Percentiles rank a stretch among this genome's conserved stretches.
Evolutionary conservation across 371 early-diverging fungal genomes (phyloP).

Genomic region (Rhizopus microsporus): DNA sequence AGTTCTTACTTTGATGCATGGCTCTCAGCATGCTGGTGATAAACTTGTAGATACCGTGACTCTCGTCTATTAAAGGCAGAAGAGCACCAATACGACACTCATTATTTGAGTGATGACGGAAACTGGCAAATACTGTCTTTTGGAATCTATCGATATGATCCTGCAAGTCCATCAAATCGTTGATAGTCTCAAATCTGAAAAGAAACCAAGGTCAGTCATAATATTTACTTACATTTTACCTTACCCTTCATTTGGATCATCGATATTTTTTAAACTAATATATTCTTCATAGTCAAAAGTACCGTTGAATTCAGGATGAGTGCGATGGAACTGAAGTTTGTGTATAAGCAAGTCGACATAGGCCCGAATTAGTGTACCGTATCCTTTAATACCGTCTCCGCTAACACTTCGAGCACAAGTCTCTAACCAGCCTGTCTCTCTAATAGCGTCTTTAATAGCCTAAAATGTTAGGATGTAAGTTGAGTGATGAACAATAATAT

Average conservation of each 20-base stretch:
- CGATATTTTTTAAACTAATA: slow-evolving; percentile 86
- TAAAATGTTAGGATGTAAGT: slow-evolving; percentile 17
- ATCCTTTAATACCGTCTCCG: slow-evolving; percentile 71
- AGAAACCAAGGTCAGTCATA: too few species aligned
- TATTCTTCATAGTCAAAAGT: slow-evolving; percentile 98
- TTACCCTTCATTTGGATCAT: slow-evolving; percentile 98
- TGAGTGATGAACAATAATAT: not conserved
- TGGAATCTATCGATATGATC: slow-evolving; percentile 91
- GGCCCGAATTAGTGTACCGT: slow-evolving; percentile 86
- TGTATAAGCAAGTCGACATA: slow-evolving; percentile 87
- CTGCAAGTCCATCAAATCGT: slow-evolving; percentile 87
- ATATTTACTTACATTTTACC: not conserved
- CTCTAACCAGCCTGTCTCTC: slow-evolving; percentile 69
- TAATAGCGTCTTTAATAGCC: slow-evolving; percentile 77
- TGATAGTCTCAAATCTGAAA: slow-evolving; percentile 87
- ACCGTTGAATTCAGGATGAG: slow-evolving; percentile 93
- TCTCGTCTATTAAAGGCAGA: slow-evolving; percentile 96
- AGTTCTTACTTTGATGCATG: slow-evolving; percentile 85
- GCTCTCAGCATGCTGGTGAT: slow-evolving; percentile 92
- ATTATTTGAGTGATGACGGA: slow-evolving; percentile 84
- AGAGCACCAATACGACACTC: slow-evolving; percentile 95
- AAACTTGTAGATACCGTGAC: slow-evolving; percentile 94
- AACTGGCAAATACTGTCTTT: slow-evolving; percentile 80
- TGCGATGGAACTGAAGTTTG: slow-evolving; percentile 90
- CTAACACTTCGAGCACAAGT: slow-evolving; percentile 65